Conservation (phyloP, 176 grass and related monocot genomes). For the Oryza coarctata region DNA sequence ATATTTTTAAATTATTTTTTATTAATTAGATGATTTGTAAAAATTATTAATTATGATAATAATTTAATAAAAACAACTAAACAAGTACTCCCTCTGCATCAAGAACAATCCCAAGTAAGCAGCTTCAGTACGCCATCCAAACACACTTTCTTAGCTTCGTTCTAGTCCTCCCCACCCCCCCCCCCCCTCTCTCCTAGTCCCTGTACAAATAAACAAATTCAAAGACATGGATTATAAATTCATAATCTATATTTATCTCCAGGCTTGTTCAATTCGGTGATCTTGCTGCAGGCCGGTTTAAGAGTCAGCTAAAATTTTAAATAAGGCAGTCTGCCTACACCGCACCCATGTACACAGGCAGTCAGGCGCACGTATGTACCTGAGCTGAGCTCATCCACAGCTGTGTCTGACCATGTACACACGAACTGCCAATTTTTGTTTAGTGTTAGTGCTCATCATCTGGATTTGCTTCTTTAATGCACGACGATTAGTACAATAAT, state of each 20-base stretch:
- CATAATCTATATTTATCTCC: neutral
- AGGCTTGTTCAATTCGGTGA: neutral
- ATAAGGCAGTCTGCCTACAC: no score
- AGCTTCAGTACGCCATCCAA: neutral
- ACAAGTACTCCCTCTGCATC: neutral
- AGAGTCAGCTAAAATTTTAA: neutral
- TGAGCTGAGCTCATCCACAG: slow-evolving; percentile 21
- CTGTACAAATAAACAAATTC: neutral
- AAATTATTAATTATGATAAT: no score
- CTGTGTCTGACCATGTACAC: slow-evolving; percentile 10
- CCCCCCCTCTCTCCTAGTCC: neutral
- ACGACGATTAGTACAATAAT: neutral
- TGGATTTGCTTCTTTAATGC: slow-evolving; percentile 14
- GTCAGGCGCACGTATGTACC: slow-evolving; percentile 12
- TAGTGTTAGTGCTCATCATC: slow-evolving; percentile 16
- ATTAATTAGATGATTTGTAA: no score
- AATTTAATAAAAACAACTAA: neutral
- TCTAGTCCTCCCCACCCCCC: neutral
- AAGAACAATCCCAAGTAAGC: neutral
- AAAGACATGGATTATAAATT: neutral
- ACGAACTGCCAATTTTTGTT: neutral
- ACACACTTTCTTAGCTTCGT: neutral
- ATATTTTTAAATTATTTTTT: no score
- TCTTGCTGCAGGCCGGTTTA: neutral
- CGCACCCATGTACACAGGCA: neutral